phyloP scores from a whole-genome alignment of 345 rosid genomes.

The Eucalyptus sideroxylon region DNA sequence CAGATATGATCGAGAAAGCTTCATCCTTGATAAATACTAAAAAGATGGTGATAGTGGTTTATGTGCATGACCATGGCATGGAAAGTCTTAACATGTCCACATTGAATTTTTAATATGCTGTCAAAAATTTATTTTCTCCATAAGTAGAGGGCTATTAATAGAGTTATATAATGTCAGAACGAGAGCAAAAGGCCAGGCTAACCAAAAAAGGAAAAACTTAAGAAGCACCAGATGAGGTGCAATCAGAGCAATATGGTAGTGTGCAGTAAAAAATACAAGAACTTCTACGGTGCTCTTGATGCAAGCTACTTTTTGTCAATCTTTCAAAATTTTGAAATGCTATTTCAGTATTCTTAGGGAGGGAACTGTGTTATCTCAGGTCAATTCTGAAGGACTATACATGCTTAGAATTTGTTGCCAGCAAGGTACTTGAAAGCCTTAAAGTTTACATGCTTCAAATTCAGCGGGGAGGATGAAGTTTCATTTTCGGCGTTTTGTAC shows the following conservation, averaged over 20 bases:
- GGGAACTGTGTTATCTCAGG: not conserved
- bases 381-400: not conserved
- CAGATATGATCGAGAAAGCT: not conserved
- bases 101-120: not conserved
- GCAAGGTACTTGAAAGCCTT: not conserved
- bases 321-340: not conserved
- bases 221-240: not conserved
- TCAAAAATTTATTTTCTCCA: not conserved
- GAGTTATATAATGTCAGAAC: not conserved
- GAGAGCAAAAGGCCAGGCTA: not conserved
- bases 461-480: not conserved
- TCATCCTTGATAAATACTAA: not conserved
- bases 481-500: not conserved
- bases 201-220: not conserved
- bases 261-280: not conserved
- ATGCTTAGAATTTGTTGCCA: not conserved
- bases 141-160: not conserved
- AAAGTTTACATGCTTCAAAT: not conserved
- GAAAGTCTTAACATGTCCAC: not conserved
- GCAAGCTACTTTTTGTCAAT: not conserved
- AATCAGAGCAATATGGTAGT: not conserved
- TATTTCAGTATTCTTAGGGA: not conserved
- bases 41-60: not conserved
- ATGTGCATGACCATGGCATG: not conserved
- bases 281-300: not conserved